Percentiles rank a stretch among this genome's conserved stretches.
phyloP scores from a whole-genome alignment of 2,329 filamentous ascomycete genomes.

The Basipetospora chlamydospora region DNA sequence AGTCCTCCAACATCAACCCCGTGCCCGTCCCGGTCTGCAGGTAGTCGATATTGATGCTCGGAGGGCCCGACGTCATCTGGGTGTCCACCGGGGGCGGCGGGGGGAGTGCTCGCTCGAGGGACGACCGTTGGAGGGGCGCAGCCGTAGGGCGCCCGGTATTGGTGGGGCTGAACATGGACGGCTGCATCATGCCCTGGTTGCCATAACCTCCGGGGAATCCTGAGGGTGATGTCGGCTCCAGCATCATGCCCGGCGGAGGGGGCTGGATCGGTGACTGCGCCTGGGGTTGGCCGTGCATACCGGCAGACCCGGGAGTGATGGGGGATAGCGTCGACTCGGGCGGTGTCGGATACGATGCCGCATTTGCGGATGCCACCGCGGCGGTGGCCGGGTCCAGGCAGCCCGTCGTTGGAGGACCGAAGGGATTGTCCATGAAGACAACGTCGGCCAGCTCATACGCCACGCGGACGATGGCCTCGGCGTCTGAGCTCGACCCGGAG shows the following conservation, averaged over 20 bases:
- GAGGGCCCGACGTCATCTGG: conserved; percentile 12
- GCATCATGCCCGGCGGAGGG: conserved; percentile 12
- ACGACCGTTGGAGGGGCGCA: conserved; percentile 13
- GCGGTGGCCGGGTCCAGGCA: not conserved
- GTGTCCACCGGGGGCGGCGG: conserved; percentile 13
- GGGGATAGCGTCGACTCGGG: conserved; percentile 13
- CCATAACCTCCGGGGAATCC: conserved; percentile 18
- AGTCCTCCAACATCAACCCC: conserved; percentile 24
- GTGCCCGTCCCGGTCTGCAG: conserved; percentile 15
- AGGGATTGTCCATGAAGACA: conserved; percentile 20
- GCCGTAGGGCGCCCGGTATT: conserved; percentile 15
- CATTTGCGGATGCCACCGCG: conserved; percentile 8
- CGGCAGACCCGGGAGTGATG: conserved; percentile 11
- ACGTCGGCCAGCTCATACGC: conserved; percentile 43
- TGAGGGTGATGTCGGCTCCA: conserved; percentile 11
- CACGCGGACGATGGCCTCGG: conserved; percentile 39
- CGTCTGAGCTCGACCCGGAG: conserved; percentile 40
- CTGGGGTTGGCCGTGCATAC: conserved; percentile 14
- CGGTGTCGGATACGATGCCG: conserved; percentile 9
- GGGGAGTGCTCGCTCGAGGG: conserved; percentile 20
- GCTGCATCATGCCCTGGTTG: conserved; percentile 17
- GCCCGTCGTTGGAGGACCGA: conserved; percentile 13
- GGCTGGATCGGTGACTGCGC: conserved; percentile 18
- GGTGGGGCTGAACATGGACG: conserved; percentile 7
- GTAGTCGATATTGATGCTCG: conserved; percentile 29